Evolutionary conservation across 164 flowering plant species (phyloP).

Genomic region (Echeveria elegans): DNA sequence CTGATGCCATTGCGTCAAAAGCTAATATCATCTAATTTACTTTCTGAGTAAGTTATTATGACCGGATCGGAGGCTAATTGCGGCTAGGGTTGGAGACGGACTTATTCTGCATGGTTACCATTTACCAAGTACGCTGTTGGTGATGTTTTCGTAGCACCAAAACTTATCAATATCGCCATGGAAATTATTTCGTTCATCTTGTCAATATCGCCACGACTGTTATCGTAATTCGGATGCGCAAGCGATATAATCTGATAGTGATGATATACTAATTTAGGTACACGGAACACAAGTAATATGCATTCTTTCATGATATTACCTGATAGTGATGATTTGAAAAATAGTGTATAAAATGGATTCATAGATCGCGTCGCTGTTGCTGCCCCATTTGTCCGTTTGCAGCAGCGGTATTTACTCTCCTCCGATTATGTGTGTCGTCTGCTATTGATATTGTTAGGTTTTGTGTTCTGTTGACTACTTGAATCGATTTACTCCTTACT

Average conservation of each 20-base stretch:
- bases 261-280: no score
- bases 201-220: no score
- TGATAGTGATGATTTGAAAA: no score
- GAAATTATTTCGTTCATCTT: no score
- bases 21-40: slow-evolving; percentile 5
- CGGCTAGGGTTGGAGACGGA: slow-evolving; percentile 49
- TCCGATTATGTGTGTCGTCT: background rate
- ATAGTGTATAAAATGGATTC: background rate
- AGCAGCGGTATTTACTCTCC: background rate
- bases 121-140: background rate
- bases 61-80: background rate
- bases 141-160: background rate
- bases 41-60: slow-evolving; percentile 9
- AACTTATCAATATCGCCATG: background rate
- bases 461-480: background rate
- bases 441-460: background rate
- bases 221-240: no score
- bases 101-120: slow-evolving; percentile 91
- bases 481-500: background rate
- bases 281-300: no score
- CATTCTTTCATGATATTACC: no score
- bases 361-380: background rate
- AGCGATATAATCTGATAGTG: no score
- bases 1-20: slow-evolving; percentile 19
- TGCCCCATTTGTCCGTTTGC: slow-evolving; percentile 1